Base-by-base conservation (phyloP, 164 flowering plant genomes). In the grape (Vitis vinifera) region DNA sequence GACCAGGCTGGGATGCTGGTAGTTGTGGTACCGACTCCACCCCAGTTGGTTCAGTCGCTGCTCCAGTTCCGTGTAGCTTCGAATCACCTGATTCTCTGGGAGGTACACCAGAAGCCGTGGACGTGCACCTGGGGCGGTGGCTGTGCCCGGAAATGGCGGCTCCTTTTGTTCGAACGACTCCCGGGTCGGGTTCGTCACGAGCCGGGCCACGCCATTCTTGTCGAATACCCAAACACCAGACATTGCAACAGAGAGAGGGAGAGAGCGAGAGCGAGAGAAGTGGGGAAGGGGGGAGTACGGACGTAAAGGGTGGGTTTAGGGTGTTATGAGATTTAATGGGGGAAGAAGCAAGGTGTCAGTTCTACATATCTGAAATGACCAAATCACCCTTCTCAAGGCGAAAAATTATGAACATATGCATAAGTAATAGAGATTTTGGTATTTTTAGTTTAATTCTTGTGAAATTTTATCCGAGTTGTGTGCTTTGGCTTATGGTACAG, bases 171-270 rank as follows among this genome's bases (percentile, higher is more conserved):
- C 87, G 75, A 83, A 83, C 5, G 87, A 79, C 48, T 83, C 87
- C 55, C 81, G 68, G 51, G 85, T 83, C 59, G 89, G 89, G 81
- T 86, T 81, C 14, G 76, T 4, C 29, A 81, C 61, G 7, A 86
- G 68, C 9, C 89, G 81, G 31, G 84, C 84, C 13, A 86, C 87
- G 0, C 87, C 87, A 13, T 82, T 83, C 73, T 80, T 82, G 76
- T 83, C 78, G 59, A 86, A 86, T 47, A 86, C 58, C 89, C 89
- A 86, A 1, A 86, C 89, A 7, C 89, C 87, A 1, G 89, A 86
- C 89, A 86, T 86, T 48, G 27, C 55, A 16, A 6, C 31, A 12
- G 37, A 65, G 12, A 7, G 60, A 65, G 74, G 4, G 71, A 55
- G 69, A 52, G 53, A 31, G 62, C 50, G 53, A 10, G 49, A 19